phyloP scores from a whole-genome alignment of 306 rosid genomes.

The Inga leiocalycina region DNA sequence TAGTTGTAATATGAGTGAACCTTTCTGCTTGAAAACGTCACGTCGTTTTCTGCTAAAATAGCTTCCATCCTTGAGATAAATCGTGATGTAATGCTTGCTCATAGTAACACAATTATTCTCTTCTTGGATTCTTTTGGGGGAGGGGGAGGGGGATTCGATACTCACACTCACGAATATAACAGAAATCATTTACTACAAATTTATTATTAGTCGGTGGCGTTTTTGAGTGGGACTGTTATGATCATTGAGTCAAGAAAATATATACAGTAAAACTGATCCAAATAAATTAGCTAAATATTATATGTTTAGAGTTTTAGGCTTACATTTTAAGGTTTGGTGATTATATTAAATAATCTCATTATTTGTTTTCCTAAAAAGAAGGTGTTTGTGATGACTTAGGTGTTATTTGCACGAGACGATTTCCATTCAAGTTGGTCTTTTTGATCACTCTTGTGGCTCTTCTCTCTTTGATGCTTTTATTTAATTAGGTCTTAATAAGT shows the following conservation, averaged over 20 bases:
- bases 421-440: too few species aligned
- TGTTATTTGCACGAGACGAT: too few species aligned
- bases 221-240: background rate
- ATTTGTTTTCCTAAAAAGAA: too few species aligned
- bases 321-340: background rate
- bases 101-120: background rate
- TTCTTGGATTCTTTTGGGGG: background rate
- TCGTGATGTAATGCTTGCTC: background rate
- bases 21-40: background rate
- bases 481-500: too few species aligned
- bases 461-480: too few species aligned
- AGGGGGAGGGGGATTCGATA: background rate
- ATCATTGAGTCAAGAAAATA: background rate
- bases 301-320: background rate
- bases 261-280: background rate
- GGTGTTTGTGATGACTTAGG: background rate
- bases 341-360: too few species aligned
- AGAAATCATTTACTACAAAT: background rate
- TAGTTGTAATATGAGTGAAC: background rate
- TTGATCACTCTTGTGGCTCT: too few species aligned
- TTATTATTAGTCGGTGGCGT: background rate
- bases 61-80: background rate
- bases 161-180: background rate
- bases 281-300: background rate
- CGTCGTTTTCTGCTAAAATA: background rate